A percentile compares a stretch with the other conserved stretches of the same genome.
phyloP scores from a whole-genome alignment of 768 basidiomycete genomes.

The Cubamyces sp. region DNA sequence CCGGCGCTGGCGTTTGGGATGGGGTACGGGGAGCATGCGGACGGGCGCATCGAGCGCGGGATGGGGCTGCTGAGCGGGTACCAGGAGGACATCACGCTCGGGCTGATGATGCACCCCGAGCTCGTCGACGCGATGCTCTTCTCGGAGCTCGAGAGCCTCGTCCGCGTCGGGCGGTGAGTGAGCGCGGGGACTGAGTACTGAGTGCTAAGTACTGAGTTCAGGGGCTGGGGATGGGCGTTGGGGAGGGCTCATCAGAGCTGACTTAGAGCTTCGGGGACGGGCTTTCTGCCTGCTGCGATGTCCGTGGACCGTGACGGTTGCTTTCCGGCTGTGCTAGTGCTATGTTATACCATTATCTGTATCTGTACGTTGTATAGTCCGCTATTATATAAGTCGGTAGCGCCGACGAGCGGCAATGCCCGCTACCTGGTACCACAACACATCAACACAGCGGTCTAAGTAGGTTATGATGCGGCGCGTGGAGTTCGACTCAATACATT shows the following conservation, averaged over 20 bases:
- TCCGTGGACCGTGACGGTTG: background rate
- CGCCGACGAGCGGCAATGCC: too few relatives aligned
- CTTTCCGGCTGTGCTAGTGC: constrained; percentile 10
- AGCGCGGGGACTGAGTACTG: too few relatives aligned
- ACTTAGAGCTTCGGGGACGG: background rate
- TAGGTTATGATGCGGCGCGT: too few relatives aligned
- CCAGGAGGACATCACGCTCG: constrained; percentile 68
- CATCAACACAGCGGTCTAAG: too few relatives aligned
- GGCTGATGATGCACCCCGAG: constrained; percentile 71
- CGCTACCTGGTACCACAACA: too few relatives aligned
- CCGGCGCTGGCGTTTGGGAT: constrained; percentile 82
- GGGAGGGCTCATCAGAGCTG: too few relatives aligned
- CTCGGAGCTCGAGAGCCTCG: constrained; percentile 77
- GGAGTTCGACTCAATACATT: too few relatives aligned
- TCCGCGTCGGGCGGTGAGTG: constrained; percentile 58
- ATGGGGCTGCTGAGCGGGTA: constrained; percentile 75
- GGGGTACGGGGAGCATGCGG: constrained; percentile 78
- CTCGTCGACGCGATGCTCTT: constrained; percentile 73
- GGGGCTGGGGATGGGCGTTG: background rate
- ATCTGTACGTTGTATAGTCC: constrained; percentile 22
- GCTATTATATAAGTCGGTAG: too few relatives aligned
- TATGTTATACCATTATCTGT: constrained; percentile 24
- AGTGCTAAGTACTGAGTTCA: too few relatives aligned
- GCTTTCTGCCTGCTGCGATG: background rate
- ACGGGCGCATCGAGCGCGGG: constrained; percentile 67